Evolutionary conservation across 2,329 filamentous ascomycete genomes (phyloP).

Genomic region (Elsinoe australis): DNA sequence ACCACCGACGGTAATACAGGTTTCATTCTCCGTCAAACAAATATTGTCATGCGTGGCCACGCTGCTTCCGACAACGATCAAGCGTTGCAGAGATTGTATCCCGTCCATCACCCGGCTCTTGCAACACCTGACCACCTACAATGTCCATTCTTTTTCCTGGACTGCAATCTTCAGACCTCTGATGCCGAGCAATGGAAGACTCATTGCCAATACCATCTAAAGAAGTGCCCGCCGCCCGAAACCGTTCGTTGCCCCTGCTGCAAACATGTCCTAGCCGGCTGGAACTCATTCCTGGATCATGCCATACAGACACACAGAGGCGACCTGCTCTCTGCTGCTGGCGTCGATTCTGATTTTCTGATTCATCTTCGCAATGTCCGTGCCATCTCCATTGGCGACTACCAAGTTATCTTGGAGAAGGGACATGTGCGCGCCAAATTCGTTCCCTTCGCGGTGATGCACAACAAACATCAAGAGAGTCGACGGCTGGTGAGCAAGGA

Average conservation of each 20-base stretch:
- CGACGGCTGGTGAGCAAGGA: conserved; percentile 1
- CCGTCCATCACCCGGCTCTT: not conserved
- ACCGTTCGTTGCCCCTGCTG: not conserved
- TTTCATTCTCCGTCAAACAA: not conserved
- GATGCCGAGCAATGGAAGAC: not conserved
- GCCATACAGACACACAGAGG: not conserved
- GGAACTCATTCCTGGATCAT: not conserved
- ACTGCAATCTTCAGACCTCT: not conserved
- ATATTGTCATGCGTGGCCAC: not conserved
- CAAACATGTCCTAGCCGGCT: too few species aligned
- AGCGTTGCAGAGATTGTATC: too few species aligned
- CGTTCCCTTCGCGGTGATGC: conserved; percentile 1
- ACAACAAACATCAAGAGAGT: not conserved
- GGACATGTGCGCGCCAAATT: not conserved
- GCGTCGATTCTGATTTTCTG: not conserved
- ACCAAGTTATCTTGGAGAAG: conserved; percentile 1
- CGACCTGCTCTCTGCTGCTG: not conserved
- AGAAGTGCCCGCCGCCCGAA: not conserved
- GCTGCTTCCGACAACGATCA: too few species aligned
- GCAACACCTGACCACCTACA: not conserved
- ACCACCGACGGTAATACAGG: not conserved
- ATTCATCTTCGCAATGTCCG: not conserved
- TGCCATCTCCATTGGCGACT: not conserved
- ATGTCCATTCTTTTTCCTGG: not conserved
- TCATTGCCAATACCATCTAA: not conserved